Evolutionary conservation across 805 yeast species (phyloP).

Genomic region (Geotrichum ghanense): DNA sequence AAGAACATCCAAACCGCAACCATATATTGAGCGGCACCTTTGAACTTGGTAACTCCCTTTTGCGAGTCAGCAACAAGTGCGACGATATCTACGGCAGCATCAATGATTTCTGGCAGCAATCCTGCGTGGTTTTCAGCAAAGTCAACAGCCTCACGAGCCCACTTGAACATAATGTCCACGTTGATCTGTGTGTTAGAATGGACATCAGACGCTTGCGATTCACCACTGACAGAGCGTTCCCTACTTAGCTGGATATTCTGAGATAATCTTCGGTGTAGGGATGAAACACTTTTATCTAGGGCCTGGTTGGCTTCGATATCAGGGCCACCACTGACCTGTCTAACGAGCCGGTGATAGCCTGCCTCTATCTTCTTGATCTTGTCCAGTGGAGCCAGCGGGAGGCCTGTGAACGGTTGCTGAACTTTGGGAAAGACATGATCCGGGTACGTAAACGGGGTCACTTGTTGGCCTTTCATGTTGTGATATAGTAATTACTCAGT

Average conservation of each 20-base stretch:
- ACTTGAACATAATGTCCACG: slow-evolving; percentile 13
- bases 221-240: neutral
- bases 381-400: slow-evolving; percentile 14
- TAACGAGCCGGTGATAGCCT: slow-evolving; percentile 1
- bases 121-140: slow-evolving; percentile 22
- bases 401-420: slow-evolving; percentile 17
- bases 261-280: neutral
- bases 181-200: neutral
- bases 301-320: neutral
- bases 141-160: slow-evolving; percentile 24
- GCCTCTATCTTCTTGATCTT: slow-evolving; percentile 9
- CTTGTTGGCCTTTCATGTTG: neutral
- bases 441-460: slow-evolving; percentile 20
- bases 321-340: slow-evolving; percentile 6
- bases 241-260: neutral
- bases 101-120: slow-evolving; percentile 12
- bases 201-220: neutral
- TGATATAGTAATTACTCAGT: too few species aligned
- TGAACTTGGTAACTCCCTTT: slow-evolving; percentile 10
- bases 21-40: slow-evolving; percentile 21
- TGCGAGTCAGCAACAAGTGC: slow-evolving; percentile 12
- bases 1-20: slow-evolving; percentile 21
- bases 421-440: slow-evolving; percentile 23
- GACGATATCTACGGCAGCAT: slow-evolving; percentile 17
- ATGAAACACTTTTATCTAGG: neutral